These are phyloP conservation scores for Actinomortierella wolfii DNA, from an alignment of 371 early-diverging fungal species.

Conservation along the genomic window DNA sequence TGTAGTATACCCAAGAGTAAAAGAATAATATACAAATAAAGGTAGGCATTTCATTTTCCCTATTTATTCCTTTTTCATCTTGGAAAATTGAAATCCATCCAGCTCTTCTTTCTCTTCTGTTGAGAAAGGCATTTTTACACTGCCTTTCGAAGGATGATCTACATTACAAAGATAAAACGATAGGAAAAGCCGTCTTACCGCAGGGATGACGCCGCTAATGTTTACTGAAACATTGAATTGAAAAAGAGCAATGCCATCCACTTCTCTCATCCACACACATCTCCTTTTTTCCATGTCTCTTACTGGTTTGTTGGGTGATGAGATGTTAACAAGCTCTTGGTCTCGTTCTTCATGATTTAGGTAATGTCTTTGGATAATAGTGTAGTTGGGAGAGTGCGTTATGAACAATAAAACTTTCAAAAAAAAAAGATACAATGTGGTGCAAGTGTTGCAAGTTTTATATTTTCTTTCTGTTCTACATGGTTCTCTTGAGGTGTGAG, in stretches of 20 bases:
- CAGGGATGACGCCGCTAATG: constrained; percentile 42
- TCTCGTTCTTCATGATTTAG: too few species aligned
- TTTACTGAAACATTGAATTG: constrained; percentile 18
- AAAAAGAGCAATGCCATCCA: constrained; percentile 1
- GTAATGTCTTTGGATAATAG: background rate
- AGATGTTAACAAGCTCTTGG: too few species aligned
- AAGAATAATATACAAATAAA: background rate
- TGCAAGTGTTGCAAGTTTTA: constrained; percentile 1
- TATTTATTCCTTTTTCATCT: background rate
- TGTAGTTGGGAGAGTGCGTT: background rate
- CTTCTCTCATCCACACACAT: too few species aligned
- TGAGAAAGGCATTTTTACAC: background rate
- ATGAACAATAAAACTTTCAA: background rate
- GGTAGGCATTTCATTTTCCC: background rate
- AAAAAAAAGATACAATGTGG: background rate
- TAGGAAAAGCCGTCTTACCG: constrained; percentile 49
- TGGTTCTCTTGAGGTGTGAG: constrained; percentile 3
- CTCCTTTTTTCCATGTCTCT: too few species aligned
- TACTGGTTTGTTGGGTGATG: too few species aligned
- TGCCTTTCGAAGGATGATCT: constrained; percentile 1
- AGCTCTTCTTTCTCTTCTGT: background rate
- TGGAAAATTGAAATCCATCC: background rate
- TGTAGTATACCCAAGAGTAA: background rate
- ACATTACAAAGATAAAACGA: constrained; percentile 36
- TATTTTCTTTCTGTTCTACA: background rate